phyloP scores from a whole-genome alignment of 495 filamentous ascomycete genomes.

The Hamigera avellanea region DNA sequence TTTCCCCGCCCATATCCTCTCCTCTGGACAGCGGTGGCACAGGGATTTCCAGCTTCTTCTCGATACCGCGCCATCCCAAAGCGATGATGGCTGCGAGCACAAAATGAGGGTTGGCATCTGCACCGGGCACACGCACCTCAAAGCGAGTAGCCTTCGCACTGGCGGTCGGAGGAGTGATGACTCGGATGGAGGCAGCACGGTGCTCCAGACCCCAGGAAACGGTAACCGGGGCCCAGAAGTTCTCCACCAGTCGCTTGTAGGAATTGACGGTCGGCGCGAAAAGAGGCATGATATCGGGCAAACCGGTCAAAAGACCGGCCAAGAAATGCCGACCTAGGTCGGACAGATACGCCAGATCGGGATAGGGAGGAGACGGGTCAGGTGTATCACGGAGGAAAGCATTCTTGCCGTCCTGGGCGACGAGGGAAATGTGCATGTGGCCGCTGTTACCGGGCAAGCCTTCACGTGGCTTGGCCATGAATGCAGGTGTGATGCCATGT shows the following conservation, averaged over 20 bases:
- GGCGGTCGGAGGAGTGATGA: constrained; percentile 79
- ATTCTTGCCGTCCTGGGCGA: constrained; percentile 53
- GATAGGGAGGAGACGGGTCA: constrained; percentile 57
- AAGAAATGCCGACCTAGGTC: constrained; percentile 90
- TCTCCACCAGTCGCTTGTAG: constrained; percentile 95
- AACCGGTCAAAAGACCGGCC: constrained; percentile 74
- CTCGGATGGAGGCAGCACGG: constrained; percentile 76
- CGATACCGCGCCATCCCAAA: constrained; percentile 78
- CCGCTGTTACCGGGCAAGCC: constrained; percentile 87
- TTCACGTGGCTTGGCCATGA: constrained; percentile 96
- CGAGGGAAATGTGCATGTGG: constrained; percentile 85
- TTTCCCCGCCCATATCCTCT: constrained; percentile 50
- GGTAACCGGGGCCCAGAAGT: constrained; percentile 97
- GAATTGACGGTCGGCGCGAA: constrained; percentile 91
- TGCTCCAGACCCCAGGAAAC: constrained; percentile 97
- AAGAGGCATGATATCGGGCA: constrained; percentile 92
- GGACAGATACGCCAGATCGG: constrained; percentile 68
- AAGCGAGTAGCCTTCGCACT: constrained; percentile 79
- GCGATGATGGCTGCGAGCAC: constrained; percentile 81
- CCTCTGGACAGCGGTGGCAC: constrained; percentile 74
- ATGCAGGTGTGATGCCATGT: constrained; percentile 87
- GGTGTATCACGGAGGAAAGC: constrained; percentile 61
- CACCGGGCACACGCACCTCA: constrained; percentile 83
- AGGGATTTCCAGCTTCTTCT: constrained; percentile 75
- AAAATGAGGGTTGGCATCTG: constrained; percentile 79